phyloP scores from a whole-genome alignment of 2,329 filamentous ascomycete genomes.

The Cladorrhinum sp. region DNA sequence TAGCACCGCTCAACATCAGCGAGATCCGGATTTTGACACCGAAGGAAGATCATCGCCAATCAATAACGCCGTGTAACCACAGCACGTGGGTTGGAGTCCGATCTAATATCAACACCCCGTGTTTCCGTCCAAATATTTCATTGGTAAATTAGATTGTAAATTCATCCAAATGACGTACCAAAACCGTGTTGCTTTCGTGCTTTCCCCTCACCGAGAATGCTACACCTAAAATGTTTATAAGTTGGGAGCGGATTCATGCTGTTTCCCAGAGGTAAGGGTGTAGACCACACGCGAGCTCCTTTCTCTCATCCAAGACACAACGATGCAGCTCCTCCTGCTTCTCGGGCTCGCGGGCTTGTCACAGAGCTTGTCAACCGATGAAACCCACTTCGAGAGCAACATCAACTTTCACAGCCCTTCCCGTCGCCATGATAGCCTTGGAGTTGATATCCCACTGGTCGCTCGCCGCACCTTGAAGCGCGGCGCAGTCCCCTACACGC shows the following conservation, averaged over 20 bases:
- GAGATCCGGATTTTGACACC: not conserved
- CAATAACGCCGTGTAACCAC: not conserved
- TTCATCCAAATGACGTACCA: not conserved
- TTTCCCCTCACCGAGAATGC: not conserved
- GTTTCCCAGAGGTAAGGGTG: too few species aligned
- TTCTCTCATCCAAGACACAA: not conserved
- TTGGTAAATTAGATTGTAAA: not conserved
- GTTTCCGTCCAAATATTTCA: not conserved
- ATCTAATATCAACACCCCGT: not conserved
- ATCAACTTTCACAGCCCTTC: constrained; percentile 1
- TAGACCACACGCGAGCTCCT: too few species aligned
- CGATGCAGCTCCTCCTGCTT: not conserved
- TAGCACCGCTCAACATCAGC: not conserved
- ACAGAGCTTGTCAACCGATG: not conserved
- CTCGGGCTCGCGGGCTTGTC: constrained; percentile 1
- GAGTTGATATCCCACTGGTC: not conserved
- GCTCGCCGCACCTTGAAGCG: not conserved
- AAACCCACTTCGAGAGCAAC: not conserved
- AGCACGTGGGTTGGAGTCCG: not conserved
- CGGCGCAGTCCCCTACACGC: constrained; percentile 1
- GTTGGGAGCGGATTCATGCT: not conserved
- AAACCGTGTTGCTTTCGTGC: not conserved
- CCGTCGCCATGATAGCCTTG: not conserved
- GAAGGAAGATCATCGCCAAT: not conserved
- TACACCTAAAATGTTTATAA: not conserved